These are phyloP conservation scores for Conticribra weissflogii DNA, from an alignment of 108 stramenopile species.

Conservation along the genomic window DNA sequence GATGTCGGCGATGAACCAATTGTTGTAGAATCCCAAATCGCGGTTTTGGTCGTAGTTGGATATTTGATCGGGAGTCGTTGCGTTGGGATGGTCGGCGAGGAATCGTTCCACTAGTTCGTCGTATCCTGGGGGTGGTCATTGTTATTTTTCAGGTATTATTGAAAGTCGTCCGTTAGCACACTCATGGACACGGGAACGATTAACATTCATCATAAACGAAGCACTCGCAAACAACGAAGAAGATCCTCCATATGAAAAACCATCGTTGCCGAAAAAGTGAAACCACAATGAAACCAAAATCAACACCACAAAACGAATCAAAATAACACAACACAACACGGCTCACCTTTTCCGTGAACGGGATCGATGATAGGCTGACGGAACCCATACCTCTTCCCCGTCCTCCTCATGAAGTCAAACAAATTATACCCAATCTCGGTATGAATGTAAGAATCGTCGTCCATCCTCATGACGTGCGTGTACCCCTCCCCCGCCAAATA, in stretches of 20 bases:
- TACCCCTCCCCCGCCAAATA: conserved; percentile 59
- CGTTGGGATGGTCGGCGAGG: conserved; percentile 12
- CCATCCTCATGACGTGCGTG: conserved; percentile 76
- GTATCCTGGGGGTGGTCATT: too few relatives aligned
- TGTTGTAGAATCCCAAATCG: conserved; percentile 80
- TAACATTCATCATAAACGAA: conserved; percentile 22
- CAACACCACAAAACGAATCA: too few relatives aligned
- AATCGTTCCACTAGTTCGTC: neutral
- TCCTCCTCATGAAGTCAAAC: conserved; percentile 65
- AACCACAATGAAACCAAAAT: too few relatives aligned
- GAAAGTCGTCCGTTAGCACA: too few relatives aligned
- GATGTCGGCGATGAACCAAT: conserved; percentile 73
- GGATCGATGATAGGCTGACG: conserved; percentile 72
- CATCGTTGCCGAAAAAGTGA: too few relatives aligned
- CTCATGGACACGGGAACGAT: too few relatives aligned
- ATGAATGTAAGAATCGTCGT: conserved; percentile 81
- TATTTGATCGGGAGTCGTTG: conserved; percentile 27
- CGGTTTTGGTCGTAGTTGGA: conserved; percentile 33
- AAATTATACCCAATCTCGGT: conserved; percentile 70
- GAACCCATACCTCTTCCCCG: conserved; percentile 70
- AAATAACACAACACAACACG: too few relatives aligned
- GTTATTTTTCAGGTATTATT: too few relatives aligned
- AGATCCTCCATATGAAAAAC: conserved; percentile 7
- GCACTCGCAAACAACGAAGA: conserved; percentile 16
- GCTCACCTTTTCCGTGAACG: conserved; percentile 49